Percentiles rank a stretch among this genome's conserved stretches.
These are phyloP conservation scores for Tetradesmus lagerheimii DNA, from an alignment of 139 green algal species.

Conservation along the genomic window DNA sequence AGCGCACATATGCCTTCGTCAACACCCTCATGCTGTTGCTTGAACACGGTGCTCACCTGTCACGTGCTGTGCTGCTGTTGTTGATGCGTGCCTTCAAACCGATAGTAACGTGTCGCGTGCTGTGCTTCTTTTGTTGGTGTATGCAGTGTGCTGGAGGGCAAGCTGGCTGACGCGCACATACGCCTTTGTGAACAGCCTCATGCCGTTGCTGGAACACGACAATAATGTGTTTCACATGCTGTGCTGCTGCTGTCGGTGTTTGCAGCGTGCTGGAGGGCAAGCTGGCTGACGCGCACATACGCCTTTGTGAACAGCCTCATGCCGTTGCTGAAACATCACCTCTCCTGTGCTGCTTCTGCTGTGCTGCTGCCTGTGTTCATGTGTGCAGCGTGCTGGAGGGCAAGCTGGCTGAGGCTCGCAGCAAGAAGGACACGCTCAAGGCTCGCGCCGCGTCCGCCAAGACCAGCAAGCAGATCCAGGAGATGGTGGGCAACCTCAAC, in stretches of 20 bases:
- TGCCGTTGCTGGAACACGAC: too few species aligned
- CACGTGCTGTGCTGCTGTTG: not conserved
- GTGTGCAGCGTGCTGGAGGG: conserved; percentile 76
- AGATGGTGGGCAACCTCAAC: conserved; percentile 81
- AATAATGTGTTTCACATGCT: not conserved
- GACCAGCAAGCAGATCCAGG: conserved; percentile 69
- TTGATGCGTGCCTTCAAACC: too few species aligned
- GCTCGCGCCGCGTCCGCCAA: conserved; percentile 93
- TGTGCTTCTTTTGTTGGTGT: too few species aligned
- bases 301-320: not conserved
- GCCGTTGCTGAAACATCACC: not conserved
- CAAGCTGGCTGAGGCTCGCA: conserved; percentile 94
- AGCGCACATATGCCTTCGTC: too few species aligned
- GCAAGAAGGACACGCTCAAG: conserved; percentile 99
- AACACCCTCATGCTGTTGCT: too few species aligned
- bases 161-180: conserved; percentile 93
- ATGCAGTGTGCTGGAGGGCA: conserved; percentile 82
- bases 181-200: too few species aligned
- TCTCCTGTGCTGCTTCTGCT: not conserved
- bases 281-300: not conserved
- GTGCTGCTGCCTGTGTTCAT: not conserved
- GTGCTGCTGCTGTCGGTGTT: not conserved
- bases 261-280: not conserved
- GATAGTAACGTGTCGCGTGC: too few species aligned
- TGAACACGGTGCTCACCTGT: too few species aligned